phyloP scores from a whole-genome alignment of 2,329 filamentous ascomycete genomes.

The Rhinocladiella mackenziei region DNA sequence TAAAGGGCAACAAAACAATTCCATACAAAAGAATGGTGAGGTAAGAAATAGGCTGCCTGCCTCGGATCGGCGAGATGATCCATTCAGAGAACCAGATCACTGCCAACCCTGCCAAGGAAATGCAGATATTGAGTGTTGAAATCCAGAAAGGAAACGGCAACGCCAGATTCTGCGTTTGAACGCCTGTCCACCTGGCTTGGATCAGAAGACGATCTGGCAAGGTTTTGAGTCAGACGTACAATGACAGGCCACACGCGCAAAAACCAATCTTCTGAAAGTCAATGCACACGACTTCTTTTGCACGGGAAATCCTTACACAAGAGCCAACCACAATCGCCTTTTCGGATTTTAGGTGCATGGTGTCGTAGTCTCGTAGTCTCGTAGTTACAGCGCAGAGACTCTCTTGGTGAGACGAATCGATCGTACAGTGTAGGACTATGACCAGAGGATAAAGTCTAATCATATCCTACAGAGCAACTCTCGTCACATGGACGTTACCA shows the following conservation, averaged over 20 bases:
- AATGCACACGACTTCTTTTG: background rate
- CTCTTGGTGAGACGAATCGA: too few relatives aligned
- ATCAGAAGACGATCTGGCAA: background rate
- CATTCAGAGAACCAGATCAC: background rate
- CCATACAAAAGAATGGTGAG: slow-evolving; percentile 1
- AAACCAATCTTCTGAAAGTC: background rate
- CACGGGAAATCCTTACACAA: background rate
- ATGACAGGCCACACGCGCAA: background rate
- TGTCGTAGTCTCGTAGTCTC: too few relatives aligned
- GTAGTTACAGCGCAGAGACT: too few relatives aligned
- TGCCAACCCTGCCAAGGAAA: background rate
- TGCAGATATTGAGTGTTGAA: background rate
- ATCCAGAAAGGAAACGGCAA: background rate
- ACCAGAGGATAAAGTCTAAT: too few relatives aligned
- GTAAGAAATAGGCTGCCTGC: background rate
- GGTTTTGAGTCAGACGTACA: background rate
- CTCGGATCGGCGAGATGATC: background rate
- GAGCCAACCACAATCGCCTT: background rate
- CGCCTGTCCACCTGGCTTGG: background rate
- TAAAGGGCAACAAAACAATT: slow-evolving; percentile 30
- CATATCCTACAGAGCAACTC: too few relatives aligned
- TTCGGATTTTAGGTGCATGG: background rate
- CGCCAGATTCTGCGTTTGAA: background rate
- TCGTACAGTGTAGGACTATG: too few relatives aligned
- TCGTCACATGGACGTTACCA: too few relatives aligned